phyloP scores from a whole-genome alignment of 768 basidiomycete species.

The Cytidiella melzeri region DNA sequence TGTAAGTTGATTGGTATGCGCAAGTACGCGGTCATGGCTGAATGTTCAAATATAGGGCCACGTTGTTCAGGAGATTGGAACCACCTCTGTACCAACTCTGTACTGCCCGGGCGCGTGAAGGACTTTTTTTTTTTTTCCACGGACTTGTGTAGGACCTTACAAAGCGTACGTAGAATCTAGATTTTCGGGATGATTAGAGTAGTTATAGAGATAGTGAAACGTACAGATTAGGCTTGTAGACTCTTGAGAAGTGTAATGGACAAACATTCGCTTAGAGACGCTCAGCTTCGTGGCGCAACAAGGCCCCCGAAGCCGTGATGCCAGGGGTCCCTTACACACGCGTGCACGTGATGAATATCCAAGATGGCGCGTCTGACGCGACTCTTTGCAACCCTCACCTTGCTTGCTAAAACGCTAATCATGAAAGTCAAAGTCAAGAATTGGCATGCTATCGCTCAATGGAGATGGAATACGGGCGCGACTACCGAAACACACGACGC shows the following conservation, averaged over 20 bases:
- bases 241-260: too few species aligned
- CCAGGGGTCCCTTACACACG: background rate
- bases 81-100: slow-evolving; percentile 9
- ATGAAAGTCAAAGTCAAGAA: slow-evolving; percentile 84
- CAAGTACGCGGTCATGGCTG: background rate
- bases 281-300: background rate
- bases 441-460: slow-evolving; percentile 86
- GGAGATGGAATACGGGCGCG: slow-evolving; percentile 77
- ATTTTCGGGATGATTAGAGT: background rate
- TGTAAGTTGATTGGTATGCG: slow-evolving; percentile 1
- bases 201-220: too few species aligned
- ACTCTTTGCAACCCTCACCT: background rate
- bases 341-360: background rate
- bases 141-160: background rate
- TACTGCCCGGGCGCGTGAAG: too few species aligned
- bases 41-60: slow-evolving; percentile 1
- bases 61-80: slow-evolving; percentile 8
- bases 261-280: too few species aligned
- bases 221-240: background rate
- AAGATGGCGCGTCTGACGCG: background rate
- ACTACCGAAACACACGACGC: slow-evolving; percentile 41
- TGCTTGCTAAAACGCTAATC: background rate
- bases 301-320: background rate
- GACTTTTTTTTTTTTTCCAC: too few species aligned
- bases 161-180: background rate